These are phyloP conservation scores for Mortierella claussenii DNA, from an alignment of 192 early-diverging fungal species.

Conservation along the genomic window DNA sequence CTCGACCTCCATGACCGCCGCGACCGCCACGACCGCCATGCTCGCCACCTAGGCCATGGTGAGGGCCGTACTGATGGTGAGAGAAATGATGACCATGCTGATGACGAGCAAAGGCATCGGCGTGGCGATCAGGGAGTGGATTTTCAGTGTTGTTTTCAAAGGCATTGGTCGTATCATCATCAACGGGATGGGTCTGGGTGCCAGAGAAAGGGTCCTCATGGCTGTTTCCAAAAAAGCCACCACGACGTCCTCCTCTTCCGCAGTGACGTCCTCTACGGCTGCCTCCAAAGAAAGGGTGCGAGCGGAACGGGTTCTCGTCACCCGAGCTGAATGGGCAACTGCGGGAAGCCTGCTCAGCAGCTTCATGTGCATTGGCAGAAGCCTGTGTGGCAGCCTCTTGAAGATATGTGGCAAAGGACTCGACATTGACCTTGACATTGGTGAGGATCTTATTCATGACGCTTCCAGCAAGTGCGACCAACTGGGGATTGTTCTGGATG, in stretches of 20 bases:
- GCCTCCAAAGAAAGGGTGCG: constrained; percentile 23
- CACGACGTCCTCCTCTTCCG: neutral
- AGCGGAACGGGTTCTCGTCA: constrained; percentile 16
- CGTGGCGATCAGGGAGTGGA: neutral
- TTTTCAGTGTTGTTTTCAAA: neutral
- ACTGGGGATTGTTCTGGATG: constrained; percentile 48
- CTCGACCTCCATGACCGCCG: constrained; percentile 13
- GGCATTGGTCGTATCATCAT: too few relatives aligned
- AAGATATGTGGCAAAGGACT: constrained; percentile 35
- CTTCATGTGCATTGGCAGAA: constrained; percentile 17
- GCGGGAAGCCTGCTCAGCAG: constrained; percentile 12
- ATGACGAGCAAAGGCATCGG: too few relatives aligned
- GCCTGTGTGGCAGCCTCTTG: constrained; percentile 21
- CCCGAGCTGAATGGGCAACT: constrained; percentile 26
- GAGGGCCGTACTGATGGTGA: constrained; percentile 12
- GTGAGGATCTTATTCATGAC: constrained; percentile 46
- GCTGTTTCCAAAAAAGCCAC: too few relatives aligned
- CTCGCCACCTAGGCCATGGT: constrained; percentile 7
- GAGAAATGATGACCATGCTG: constrained; percentile 6
- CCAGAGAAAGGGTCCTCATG: too few relatives aligned
- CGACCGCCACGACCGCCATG: constrained; percentile 12
- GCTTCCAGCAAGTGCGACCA: constrained; percentile 28
- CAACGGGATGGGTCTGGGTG: too few relatives aligned
- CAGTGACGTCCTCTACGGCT: constrained; percentile 13
- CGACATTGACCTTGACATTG: constrained; percentile 47